Percentiles rank a stretch among this genome's conserved stretches.
Evolutionary conservation across 805 yeast genomes (phyloP).

Genomic region (Limtongia smithiae): DNA sequence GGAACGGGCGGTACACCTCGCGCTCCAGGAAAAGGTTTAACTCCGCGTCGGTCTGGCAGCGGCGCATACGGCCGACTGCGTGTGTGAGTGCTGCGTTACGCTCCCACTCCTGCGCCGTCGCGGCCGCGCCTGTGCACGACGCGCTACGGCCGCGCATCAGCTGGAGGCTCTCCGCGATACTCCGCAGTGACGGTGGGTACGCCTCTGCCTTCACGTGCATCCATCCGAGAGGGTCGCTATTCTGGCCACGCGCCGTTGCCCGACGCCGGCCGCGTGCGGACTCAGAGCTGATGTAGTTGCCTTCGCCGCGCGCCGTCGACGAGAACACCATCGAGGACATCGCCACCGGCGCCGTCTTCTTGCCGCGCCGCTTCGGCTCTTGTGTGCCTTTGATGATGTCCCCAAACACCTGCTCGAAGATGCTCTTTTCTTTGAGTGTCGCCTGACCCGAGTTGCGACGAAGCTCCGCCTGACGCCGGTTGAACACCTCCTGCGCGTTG

Average conservation of each 20-base stretch:
- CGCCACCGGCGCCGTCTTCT: too few species aligned
- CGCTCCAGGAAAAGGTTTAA: slow-evolving; percentile 11
- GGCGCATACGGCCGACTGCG: slow-evolving; percentile 11
- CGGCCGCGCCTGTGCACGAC: not conserved
- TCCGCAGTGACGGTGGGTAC: slow-evolving; percentile 22
- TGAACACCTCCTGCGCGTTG: not conserved
- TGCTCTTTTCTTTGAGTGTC: slow-evolving; percentile 14
- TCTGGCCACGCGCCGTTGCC: not conserved
- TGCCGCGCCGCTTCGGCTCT: not conserved
- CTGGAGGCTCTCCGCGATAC: slow-evolving; percentile 8
- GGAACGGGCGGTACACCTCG: slow-evolving; percentile 21
- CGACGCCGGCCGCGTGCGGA: not conserved
- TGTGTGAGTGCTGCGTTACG: slow-evolving; percentile 9
- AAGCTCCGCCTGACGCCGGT: slow-evolving; percentile 3
- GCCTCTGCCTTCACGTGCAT: slow-evolving; percentile 3
- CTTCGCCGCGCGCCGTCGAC: too few species aligned
- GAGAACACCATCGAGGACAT: too few species aligned
- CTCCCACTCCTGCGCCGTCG: slow-evolving; percentile 13
- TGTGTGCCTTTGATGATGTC: slow-evolving; percentile 7
- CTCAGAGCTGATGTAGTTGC: not conserved
- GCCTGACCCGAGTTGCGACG: slow-evolving; percentile 11
- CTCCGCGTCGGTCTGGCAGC: slow-evolving; percentile 18
- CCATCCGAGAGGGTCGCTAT: slow-evolving; percentile 19
- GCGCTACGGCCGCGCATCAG: slow-evolving; percentile 1
- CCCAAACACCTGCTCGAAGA: slow-evolving; percentile 19